Evolutionary conservation across 2,329 filamentous ascomycete species (phyloP), one percentile per base, ranked within the genome.

Genomic region (Camptophora hylomeconis): DNA sequence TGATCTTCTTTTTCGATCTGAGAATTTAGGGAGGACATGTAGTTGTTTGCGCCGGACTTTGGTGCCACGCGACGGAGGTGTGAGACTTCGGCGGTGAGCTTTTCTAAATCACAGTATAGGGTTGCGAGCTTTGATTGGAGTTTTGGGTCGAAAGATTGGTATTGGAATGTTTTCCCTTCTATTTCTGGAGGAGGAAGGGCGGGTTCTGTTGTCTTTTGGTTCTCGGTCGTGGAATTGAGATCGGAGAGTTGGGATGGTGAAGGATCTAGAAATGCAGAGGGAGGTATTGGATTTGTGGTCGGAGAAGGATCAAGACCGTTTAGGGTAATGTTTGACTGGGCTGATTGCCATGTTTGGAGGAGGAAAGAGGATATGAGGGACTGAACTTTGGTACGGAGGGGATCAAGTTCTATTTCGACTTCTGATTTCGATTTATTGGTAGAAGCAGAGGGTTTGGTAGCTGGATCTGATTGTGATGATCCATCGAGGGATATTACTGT

Each of bases 51-150:
- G 12, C 58, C 58, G 14, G 48, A 45, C 5, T 36, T 42, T 1
- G 61, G 61, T 29, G 58, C 58, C 32, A 60, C 55, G 16, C 60
- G 49, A 31, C 61, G 46, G 39, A 63, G 40, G 34, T 60, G 53
- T 24, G 58, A 58, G 2, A 64, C 59, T 10, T 52, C 56, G 21
- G 58, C 60, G 5, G 58, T 63, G 20, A 63, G 46, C 5, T 52
- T 53, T 38, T 65, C 61, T 7, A 64, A 41, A 35, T 63, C 59
- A 20, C 55, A 58, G 35, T 64, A 63, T 2, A 65, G 45, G 7
- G 53, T 48, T 2, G 56, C 53, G 11, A 65, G 50, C 8, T 52
- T 50, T 27, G 53, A 46, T 5, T 58, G 59, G 3, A 64, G 53
- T 1, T 47, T 47, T 3, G 52, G 45, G 35, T 65, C 61, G 36